These are phyloP conservation scores for Cystofilobasidium ferigula DNA, from an alignment of 768 basidiomycete genomes.

Conservation along the genomic window DNA sequence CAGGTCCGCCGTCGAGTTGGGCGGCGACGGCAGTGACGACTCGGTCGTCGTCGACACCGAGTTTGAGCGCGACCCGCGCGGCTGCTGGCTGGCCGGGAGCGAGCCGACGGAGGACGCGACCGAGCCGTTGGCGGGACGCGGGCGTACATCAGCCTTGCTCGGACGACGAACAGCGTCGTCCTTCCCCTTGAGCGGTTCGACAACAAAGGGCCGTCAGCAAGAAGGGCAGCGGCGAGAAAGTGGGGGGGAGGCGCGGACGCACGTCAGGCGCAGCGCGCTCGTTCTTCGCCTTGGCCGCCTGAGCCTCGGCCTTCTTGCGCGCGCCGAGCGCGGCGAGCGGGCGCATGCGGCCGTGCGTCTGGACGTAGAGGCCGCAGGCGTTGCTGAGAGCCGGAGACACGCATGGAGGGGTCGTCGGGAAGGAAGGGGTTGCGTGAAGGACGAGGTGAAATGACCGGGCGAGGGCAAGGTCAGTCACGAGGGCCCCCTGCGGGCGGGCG, in stretches of 20 bases:
- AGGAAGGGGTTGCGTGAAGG: neutral
- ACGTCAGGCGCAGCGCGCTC: neutral
- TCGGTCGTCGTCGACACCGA: slow-evolving; percentile 6
- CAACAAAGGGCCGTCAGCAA: neutral
- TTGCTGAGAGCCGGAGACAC: slow-evolving; percentile 9
- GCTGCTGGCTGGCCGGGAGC: neutral
- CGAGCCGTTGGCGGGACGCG: slow-evolving; percentile 2
- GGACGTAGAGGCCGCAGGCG: slow-evolving; percentile 25
- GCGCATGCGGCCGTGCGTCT: slow-evolving; percentile 23
- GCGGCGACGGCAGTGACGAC: slow-evolving; percentile 1
- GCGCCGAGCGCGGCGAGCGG: slow-evolving; percentile 18
- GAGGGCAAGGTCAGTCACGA: neutral
- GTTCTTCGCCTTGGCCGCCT: neutral
- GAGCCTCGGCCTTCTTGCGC: slow-evolving; percentile 21
- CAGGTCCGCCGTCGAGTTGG: slow-evolving; percentile 3
- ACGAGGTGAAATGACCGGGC: neutral
- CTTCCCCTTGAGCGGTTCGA: neutral
- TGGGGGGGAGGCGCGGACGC: neutral
- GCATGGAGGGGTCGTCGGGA: neutral
- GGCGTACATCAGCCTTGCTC: neutral
- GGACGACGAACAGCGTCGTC: neutral
- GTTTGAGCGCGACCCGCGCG: slow-evolving; percentile 1
- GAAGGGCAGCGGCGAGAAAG: neutral
- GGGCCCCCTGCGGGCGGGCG: no score
- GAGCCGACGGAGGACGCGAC: slow-evolving; percentile 7